phyloP scores from a whole-genome alignment of 768 basidiomycete species.

The Cystofilobasidium bisporidii region DNA sequence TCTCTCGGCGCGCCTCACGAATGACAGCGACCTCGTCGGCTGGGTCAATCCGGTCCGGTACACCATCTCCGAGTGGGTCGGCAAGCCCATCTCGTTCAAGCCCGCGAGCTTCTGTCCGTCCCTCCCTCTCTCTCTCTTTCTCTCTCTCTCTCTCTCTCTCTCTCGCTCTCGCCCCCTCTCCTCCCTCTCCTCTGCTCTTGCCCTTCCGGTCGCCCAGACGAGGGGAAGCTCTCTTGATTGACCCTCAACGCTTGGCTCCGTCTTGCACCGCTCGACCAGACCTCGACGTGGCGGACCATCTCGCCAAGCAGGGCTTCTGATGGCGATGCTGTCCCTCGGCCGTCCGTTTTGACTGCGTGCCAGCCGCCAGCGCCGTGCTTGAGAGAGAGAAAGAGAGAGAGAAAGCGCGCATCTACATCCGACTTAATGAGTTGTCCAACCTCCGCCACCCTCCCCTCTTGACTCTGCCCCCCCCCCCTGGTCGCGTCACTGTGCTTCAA shows the following conservation, averaged over 20 bases:
- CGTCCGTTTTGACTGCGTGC: no score
- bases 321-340: background rate
- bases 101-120: constrained; percentile 71
- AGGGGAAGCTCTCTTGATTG: no score
- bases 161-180: constrained; percentile 1
- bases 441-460: background rate
- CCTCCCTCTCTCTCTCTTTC: no score
- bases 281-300: constrained; percentile 19
- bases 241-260: no score
- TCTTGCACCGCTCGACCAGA: background rate
- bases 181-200: background rate
- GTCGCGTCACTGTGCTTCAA: no score
- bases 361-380: no score
- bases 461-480: no score
- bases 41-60: constrained; percentile 59
- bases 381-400: no score
- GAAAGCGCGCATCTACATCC: no score
- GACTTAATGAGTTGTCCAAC: no score
- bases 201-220: background rate
- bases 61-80: constrained; percentile 79
- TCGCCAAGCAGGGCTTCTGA: constrained; percentile 19
- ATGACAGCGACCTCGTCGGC: constrained; percentile 47
- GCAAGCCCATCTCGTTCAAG: constrained; percentile 80
- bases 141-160: no score
- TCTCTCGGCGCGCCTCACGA: background rate